Percentiles rank a stretch among this genome's conserved stretches.
Conservation (phyloP, 2,329 filamentous ascomycete genomes). For the Exophiala lecanii-corni region DNA sequence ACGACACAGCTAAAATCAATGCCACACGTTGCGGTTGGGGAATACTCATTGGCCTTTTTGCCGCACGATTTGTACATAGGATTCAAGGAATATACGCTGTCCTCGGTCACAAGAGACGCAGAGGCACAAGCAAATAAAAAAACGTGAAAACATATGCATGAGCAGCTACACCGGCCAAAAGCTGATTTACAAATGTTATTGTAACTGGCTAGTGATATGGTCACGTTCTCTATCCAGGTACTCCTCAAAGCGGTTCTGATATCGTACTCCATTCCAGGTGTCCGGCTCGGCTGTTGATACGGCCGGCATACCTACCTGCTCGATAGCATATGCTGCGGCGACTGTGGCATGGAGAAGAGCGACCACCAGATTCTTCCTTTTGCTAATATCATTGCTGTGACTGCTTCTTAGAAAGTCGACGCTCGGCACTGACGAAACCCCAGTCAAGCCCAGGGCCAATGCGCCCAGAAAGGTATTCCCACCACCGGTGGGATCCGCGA, state of each 20-base stretch:
- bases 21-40: too few relatives aligned
- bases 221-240: slow-evolving; percentile 20
- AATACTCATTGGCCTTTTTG: too few relatives aligned
- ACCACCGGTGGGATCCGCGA: slow-evolving; percentile 90
- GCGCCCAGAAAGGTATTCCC: slow-evolving; percentile 82
- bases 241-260: slow-evolving; percentile 15
- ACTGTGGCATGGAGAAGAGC: slow-evolving; percentile 75
- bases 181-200: background rate
- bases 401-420: slow-evolving; percentile 28
- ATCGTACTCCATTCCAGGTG: slow-evolving; percentile 39
- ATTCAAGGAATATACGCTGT: too few relatives aligned
- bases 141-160: too few relatives aligned
- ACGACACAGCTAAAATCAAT: too few relatives aligned
- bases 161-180: too few relatives aligned
- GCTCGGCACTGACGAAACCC: slow-evolving; percentile 20
- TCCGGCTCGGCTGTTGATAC: slow-evolving; percentile 31
- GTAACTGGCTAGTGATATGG: slow-evolving; percentile 8
- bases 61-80: too few relatives aligned
- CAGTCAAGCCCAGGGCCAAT: slow-evolving; percentile 51
- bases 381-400: background rate
- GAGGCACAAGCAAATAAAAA: too few relatives aligned
- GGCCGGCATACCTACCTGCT: slow-evolving; percentile 79
- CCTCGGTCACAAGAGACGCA: too few relatives aligned
- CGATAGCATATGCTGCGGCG: slow-evolving; percentile 86
- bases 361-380: slow-evolving; percentile 50